phyloP scores from a whole-genome alignment of 2,329 filamentous ascomycete species.

The Ophiostoma sp. region DNA sequence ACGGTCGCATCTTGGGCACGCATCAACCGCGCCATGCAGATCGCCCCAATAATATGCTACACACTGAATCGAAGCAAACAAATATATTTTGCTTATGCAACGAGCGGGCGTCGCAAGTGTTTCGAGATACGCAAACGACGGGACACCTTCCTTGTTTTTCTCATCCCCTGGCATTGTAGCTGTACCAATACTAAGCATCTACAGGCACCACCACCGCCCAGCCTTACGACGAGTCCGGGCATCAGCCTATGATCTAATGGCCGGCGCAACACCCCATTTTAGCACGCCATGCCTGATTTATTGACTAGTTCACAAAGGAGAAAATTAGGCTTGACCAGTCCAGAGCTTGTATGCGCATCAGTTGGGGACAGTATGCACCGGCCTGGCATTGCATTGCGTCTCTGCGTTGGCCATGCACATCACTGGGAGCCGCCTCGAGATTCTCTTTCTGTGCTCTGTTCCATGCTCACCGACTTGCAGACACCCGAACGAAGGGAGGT shows the following conservation, averaged over 20 bases:
- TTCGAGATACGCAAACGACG: slow-evolving; percentile 2
- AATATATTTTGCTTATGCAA: background rate
- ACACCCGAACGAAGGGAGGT: too few species aligned
- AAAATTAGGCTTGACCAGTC: too few species aligned
- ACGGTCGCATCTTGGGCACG: too few species aligned
- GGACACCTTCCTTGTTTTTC: background rate
- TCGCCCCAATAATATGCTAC: background rate
- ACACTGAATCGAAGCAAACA: background rate
- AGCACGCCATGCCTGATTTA: too few species aligned
- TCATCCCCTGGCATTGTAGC: background rate
- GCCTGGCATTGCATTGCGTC: slow-evolving; percentile 10
- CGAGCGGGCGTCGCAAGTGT: slow-evolving; percentile 2
- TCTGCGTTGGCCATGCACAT: slow-evolving; percentile 13
- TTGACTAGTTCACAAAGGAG: too few species aligned
- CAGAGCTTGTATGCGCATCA: too few species aligned
- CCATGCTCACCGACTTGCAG: background rate
- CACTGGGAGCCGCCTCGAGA: background rate
- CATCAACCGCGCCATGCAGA: too few species aligned
- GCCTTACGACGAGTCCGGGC: background rate
- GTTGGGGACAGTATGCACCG: background rate
- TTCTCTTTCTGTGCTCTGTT: background rate
- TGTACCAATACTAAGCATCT: background rate
- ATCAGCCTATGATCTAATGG: background rate
- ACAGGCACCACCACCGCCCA: background rate
- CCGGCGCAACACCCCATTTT: background rate